phyloP scores from a whole-genome alignment of 176 grass and related monocot species.

The Oryza glaberrima region DNA sequence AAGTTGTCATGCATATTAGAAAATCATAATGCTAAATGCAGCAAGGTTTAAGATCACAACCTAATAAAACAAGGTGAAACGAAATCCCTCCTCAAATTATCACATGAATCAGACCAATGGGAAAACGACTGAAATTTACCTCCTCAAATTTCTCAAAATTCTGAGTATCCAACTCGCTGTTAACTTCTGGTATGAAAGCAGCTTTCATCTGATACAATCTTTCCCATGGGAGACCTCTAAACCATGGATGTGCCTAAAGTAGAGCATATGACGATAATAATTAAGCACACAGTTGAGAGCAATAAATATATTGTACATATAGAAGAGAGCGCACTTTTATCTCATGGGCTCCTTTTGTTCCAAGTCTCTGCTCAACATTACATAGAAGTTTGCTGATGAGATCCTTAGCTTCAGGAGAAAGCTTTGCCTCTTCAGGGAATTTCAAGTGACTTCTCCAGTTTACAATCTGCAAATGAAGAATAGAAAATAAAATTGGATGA shows the following conservation, averaged over 20 bases:
- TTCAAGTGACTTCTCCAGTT: slow-evolving; percentile 98
- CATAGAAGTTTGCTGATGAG: slow-evolving; percentile 91
- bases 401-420: slow-evolving; percentile 92
- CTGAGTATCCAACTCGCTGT: slow-evolving; percentile 82
- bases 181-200: slow-evolving; percentile 97
- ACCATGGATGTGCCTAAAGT: slow-evolving; percentile 86
- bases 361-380: slow-evolving; percentile 90
- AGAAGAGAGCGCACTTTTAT: slow-evolving; percentile 65
- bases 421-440: slow-evolving; percentile 95
- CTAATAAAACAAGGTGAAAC: no score
- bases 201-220: slow-evolving; percentile 94
- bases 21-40: background rate
- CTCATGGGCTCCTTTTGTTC: slow-evolving; percentile 94
- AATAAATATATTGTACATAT: slow-evolving; percentile 20
- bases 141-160: slow-evolving; percentile 96
- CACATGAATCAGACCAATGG: background rate
- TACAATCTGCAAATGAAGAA: slow-evolving; percentile 70
- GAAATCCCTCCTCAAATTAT: background rate
- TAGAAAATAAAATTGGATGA: slow-evolving; percentile 24
- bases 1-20: background rate
- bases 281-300: slow-evolving; percentile 12
- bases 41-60: no score
- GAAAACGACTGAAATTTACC: slow-evolving; percentile 43
- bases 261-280: slow-evolving; percentile 30
- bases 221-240: slow-evolving; percentile 80